Base-by-base conservation (phyloP, 257 asterid species). In the Mentha longifolia region DNA sequence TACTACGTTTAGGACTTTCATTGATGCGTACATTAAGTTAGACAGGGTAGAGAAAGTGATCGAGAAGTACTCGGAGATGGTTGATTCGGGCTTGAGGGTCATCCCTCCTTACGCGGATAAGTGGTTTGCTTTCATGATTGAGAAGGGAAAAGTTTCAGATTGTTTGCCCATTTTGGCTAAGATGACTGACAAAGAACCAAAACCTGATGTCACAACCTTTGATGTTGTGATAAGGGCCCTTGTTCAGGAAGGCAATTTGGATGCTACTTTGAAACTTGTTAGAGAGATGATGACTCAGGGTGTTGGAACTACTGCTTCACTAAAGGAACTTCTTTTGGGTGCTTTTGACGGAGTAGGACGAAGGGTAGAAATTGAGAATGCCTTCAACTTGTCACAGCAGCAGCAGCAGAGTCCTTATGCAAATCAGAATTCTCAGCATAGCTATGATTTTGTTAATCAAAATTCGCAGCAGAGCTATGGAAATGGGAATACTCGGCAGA, bases 141-240 rank as follows among this genome's bases (percentile, higher is more conserved):
- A 84, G 80, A 90, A 88, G 71, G 92, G 89, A 42, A 86, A 63
- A 80, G 83, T 82, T 57, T 63, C 58, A 10, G 92, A 89, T 67
- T 93, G 95, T 68, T 78, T 86, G 13, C 85, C 91, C 10, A 85
- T 93, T 75, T 80, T 93, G 76, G 74, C 79, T 13, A 89, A 76
- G 78, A 90, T 90, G 94, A 83, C 73, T 47, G 92, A 82, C 55
- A 85, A 73, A 75, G 98, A 93, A 64, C 97, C 96, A n/a, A 88
- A 80, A 55, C 89, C 97, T 6, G 97, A 93, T 81, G 93, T 81
- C 50, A 86, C 85, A 14, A 93, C 92, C 7, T 90, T 85, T 69
- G 96, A 89, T 57, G 54, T 87, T 64, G 88, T 93, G 70, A 74
- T 87, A 67, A 87, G 84, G 83, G 97, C 88, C 20, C 85, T 93